Base-by-base conservation (phyloP, 164 flowering plant genomes). In the Magnolia kwangsiensis region DNA sequence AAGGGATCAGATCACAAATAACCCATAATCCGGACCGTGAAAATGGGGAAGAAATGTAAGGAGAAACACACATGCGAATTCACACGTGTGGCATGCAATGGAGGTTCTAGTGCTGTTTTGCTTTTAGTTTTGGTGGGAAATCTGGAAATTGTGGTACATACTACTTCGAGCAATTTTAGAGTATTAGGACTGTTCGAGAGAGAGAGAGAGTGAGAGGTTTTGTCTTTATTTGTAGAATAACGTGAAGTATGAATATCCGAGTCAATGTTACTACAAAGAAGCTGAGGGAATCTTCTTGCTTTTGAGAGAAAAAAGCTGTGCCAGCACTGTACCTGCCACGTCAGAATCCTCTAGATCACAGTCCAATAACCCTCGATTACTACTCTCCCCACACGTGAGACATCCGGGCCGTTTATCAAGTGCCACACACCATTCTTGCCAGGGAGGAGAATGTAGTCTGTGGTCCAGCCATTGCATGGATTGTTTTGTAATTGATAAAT, bases 231-330 rank as follows among this genome's bases (percentile, higher is more conserved):
- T 29, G n/a, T 68, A 68, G 71, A 68, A 68, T 68, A 68, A 68
- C 13, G 69, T 9, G 14, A 13, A 3, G 50, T 31, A 37, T 68
- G 18, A 4, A 68, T 18, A 68, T 29, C 50, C 71, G n/a, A 68
- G 50, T 68, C 71, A 68, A 68, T 37, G 50, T 68, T 16, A 27
- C 31, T 24, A n/a, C 31, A 68, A 68, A 68, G 71, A 68, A 68
- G 71, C 51, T 29, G 16, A 68, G 71, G 71, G 71, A 68, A 68
- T 68, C 71, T 68, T 31, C 31, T 37, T 20, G 14, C 31, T 68
- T 68, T 29, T 21, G 24, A 7, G 10, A 31, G 14, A 65, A 65
- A 16, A 68, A 31, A 31, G 50, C 71, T 68, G 71, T 37, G 8
- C 18, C 1, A 18, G 50, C 71, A 14, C 50, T 37, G 27, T 18